These are phyloP conservation scores for Nepenthes gracilis DNA, from an alignment of 148 eudicot genomes.

Conservation along the genomic window DNA sequence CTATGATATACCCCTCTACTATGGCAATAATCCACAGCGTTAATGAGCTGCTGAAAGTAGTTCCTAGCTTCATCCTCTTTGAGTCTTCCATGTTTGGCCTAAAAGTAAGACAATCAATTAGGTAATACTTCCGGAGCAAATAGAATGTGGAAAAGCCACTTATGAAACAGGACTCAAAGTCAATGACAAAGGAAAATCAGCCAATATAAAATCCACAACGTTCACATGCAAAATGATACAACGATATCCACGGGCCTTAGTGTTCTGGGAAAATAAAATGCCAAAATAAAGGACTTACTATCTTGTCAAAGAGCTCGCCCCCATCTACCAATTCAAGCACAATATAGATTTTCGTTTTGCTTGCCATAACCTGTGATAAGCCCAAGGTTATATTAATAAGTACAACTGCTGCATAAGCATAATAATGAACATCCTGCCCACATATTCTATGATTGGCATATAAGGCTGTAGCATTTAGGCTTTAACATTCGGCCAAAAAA, in stretches of 20 bases:
- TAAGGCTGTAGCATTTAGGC: too few species aligned
- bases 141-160: neutral
- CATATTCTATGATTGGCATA: too few species aligned
- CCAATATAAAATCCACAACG: neutral
- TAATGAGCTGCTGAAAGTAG: slow-evolving; percentile 86
- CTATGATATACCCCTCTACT: slow-evolving; percentile 95
- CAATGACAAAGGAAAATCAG: neutral
- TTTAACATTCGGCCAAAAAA: too few species aligned
- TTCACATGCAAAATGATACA: neutral
- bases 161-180: neutral
- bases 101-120: neutral
- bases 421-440: too few species aligned
- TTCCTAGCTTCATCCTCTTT: slow-evolving; percentile 68
- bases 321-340: slow-evolving; percentile 80
- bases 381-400: slow-evolving; percentile 7
- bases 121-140: neutral
- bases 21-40: slow-evolving; percentile 91
- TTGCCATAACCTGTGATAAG: slow-evolving; percentile 70
- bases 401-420: neutral
- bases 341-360: slow-evolving; percentile 85
- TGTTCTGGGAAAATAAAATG: neutral
- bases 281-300: slow-evolving; percentile 34
- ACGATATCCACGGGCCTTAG: neutral
- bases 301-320: slow-evolving; percentile 88
- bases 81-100: slow-evolving; percentile 76